Percentiles rank a stretch among this genome's conserved stretches.
Conservation (phyloP, 441 rosid species). For the Flueggea neowawraea region DNA sequence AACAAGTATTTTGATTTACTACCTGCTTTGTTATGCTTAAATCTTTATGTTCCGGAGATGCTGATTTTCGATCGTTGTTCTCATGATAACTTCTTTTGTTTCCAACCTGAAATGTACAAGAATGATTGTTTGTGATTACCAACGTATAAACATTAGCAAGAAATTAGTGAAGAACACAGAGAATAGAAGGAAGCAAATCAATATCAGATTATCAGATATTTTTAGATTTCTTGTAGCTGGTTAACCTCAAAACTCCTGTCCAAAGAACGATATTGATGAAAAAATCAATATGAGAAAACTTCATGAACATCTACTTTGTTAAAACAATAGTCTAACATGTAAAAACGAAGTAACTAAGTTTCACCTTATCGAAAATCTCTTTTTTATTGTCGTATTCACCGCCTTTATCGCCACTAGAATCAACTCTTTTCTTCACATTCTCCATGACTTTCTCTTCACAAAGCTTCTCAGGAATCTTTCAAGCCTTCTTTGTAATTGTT, state of each 20-base stretch:
- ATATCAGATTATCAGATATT: too few relatives aligned
- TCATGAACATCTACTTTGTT: too few relatives aligned
- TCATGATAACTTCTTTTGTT: slow-evolving; percentile 27
- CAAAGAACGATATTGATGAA: too few relatives aligned
- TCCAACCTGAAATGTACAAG: slow-evolving; percentile 24
- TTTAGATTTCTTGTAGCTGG: too few relatives aligned
- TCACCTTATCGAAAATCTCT: slow-evolving; percentile 23
- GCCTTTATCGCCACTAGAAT: slow-evolving; percentile 18
- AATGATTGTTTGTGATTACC: not conserved
- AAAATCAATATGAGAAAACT: too few relatives aligned
- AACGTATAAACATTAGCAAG: not conserved
- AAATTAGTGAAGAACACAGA: too few relatives aligned
- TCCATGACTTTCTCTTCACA: slow-evolving; percentile 32
- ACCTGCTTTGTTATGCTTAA: slow-evolving; percentile 30
- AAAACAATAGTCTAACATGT: too few relatives aligned
- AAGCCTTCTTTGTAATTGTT: not conserved
- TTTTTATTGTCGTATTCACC: slow-evolving; percentile 8
- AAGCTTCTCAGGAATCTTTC: not conserved
- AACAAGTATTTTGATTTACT: not conserved
- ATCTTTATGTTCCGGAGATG: slow-evolving; percentile 22
- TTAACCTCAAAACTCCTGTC: too few relatives aligned
- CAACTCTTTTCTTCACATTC: slow-evolving; percentile 27
- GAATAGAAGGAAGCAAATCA: too few relatives aligned
- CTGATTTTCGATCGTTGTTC: slow-evolving; percentile 18
- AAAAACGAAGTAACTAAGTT: too few relatives aligned